phyloP scores from a whole-genome alignment of 1,284 basidiomycete genomes.

The Ceratorhiza oryzae-sativae region DNA sequence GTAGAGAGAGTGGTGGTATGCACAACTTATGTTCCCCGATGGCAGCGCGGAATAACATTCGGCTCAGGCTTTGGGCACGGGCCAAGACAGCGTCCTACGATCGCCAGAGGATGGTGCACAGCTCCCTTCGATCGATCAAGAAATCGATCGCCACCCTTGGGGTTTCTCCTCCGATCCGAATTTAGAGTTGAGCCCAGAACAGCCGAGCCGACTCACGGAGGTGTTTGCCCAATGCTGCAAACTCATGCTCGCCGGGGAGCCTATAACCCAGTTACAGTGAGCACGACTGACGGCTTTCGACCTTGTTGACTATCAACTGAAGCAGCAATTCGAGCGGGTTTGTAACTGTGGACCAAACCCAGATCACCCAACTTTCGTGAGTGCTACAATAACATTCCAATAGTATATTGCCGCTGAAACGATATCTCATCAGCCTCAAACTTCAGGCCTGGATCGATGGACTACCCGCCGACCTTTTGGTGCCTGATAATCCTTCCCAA shows the following conservation, averaged over 20 bases:
- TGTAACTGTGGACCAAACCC: neutral
- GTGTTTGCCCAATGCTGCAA: neutral
- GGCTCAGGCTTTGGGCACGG: neutral
- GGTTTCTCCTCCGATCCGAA: too few relatives aligned
- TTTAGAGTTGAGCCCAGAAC: neutral
- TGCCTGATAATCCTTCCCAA: slow-evolving; percentile 47
- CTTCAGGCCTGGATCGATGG: neutral
- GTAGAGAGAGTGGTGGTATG: neutral
- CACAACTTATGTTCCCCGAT: neutral
- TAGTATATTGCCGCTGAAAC: neutral
- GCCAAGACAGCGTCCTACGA: neutral
- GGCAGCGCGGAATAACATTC: neutral
- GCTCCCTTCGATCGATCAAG: neutral
- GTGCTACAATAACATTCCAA: neutral
- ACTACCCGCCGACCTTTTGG: neutral
- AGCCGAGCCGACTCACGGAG: neutral
- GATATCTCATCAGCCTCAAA: neutral
- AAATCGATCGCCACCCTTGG: neutral
- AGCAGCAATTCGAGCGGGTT: neutral
- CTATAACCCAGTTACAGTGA: neutral
- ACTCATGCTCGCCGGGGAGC: neutral
- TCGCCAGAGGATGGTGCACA: neutral
- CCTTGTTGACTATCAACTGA: neutral
- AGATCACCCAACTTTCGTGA: too few relatives aligned
- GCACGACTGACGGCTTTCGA: neutral